A percentile compares a stretch with the other conserved stretches of the same genome.
Evolutionary conservation across 2,329 filamentous ascomycete genomes (phyloP).

Genomic region (Davidsoniella virescens): DNA sequence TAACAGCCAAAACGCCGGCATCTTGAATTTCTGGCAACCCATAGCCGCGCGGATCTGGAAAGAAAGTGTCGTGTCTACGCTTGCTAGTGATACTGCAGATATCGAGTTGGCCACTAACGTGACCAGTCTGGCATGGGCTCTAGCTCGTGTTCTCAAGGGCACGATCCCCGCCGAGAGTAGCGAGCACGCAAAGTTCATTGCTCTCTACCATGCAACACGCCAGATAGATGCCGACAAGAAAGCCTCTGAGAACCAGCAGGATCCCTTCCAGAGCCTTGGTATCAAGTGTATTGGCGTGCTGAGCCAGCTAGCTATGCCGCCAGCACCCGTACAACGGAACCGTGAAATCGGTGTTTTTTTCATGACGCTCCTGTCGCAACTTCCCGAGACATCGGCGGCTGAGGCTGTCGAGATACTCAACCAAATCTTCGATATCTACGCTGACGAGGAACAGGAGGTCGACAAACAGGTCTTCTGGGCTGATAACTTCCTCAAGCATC

Average conservation of each 20-base stretch:
- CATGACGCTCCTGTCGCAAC: conserved; percentile 33
- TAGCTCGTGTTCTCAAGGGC: conserved; percentile 34
- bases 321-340: conserved; percentile 37
- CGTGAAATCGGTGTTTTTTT: conserved; percentile 48
- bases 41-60: conserved; percentile 40
- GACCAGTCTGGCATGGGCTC: conserved; percentile 49
- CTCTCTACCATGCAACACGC: conserved; percentile 42
- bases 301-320: conserved; percentile 43
- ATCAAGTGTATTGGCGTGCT: conserved; percentile 53
- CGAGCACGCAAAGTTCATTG: conserved; percentile 47
- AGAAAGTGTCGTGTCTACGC: conserved; percentile 36
- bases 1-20: conserved; percentile 32
- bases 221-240: conserved; percentile 16
- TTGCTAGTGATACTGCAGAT: conserved; percentile 45
- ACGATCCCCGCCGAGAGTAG: conserved; percentile 19
- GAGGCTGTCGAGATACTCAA: conserved; percentile 48
- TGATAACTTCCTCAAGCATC: conserved; percentile 39
- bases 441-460: conserved; percentile 39
- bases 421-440: conserved; percentile 52
- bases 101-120: conserved; percentile 44
- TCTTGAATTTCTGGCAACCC: conserved; percentile 38
- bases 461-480: conserved; percentile 50
- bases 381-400: conserved; percentile 37
- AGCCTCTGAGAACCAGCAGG: conserved; percentile 12
- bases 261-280: conserved; percentile 42